Percentiles rank a stretch among this genome's conserved stretches.
Conservation (phyloP, 495 filamentous ascomycete genomes). For the Aspergillus heteromorphus region DNA sequence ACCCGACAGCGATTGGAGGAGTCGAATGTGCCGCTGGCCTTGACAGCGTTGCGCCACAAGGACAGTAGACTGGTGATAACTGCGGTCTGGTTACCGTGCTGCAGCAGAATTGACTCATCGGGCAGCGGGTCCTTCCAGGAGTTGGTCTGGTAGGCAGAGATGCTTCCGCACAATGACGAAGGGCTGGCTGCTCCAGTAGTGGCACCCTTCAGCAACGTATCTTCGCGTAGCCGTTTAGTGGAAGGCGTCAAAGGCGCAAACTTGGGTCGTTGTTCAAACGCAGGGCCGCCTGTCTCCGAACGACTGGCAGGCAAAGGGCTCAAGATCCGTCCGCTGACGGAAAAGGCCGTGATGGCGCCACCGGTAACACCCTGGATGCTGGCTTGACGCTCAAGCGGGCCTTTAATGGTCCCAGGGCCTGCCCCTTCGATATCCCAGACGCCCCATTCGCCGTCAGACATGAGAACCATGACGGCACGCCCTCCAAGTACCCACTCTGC, state of each 20-base stretch:
- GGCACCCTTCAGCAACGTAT: conserved; percentile 48
- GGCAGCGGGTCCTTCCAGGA: conserved; percentile 43
- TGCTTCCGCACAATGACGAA: conserved; percentile 53
- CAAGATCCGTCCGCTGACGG: conserved; percentile 62
- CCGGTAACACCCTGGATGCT: conserved; percentile 55
- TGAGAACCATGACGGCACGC: conserved; percentile 66
- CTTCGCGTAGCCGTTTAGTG: conserved; percentile 58
- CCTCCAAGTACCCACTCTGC: conserved; percentile 81
- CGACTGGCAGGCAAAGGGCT: conserved; percentile 25
- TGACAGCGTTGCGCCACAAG: conserved; percentile 62
- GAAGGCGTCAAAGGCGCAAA: conserved; percentile 84
- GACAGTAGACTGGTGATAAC: conserved; percentile 60
- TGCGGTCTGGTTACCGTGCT: conserved; percentile 56
- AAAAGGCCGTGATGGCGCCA: conserved; percentile 61
- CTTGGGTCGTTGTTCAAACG: conserved; percentile 41
- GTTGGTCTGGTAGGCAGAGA: conserved; percentile 51
- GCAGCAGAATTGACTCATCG: conserved; percentile 64
- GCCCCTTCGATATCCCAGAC: conserved; percentile 82
- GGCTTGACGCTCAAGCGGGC: conserved; percentile 51
- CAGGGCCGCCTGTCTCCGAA: conserved; percentile 32
- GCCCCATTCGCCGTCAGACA: conserved; percentile 87
- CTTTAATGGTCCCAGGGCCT: conserved; percentile 47
- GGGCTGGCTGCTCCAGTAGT: conserved; percentile 24
- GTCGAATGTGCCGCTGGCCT: conserved; percentile 52
- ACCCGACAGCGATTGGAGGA: conserved; percentile 42